Percentiles rank a stretch among this genome's conserved stretches.
These are phyloP conservation scores for Pistacia vera DNA, from an alignment of 345 rosid genomes.

Conservation along the genomic window DNA sequence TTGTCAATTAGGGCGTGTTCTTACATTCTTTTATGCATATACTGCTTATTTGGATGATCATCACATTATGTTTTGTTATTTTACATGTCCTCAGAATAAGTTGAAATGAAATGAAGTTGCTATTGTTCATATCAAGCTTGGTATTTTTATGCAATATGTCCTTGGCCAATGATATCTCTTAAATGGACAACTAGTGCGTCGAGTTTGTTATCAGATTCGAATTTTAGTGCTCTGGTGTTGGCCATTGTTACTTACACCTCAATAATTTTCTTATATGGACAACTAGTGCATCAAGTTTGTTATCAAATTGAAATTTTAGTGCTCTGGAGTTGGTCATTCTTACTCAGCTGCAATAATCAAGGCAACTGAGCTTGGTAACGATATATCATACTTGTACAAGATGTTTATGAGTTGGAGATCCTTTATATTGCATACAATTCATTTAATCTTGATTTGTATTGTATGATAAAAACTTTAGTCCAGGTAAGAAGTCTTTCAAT, in stretches of 20 bases:
- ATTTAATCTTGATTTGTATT: neutral
- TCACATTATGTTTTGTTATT: neutral
- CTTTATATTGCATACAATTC: neutral
- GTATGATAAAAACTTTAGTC: neutral
- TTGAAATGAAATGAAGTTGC: neutral
- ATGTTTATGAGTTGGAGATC: neutral
- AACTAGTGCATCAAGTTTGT: too few relatives aligned
- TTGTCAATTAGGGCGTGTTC: slow-evolving; percentile 41
- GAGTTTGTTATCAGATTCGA: neutral
- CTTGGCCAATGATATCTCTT: neutral
- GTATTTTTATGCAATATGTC: neutral
- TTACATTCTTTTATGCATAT: slow-evolving; percentile 1
- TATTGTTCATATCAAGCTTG: neutral
- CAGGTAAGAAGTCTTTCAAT: neutral
- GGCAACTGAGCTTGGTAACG: too few relatives aligned
- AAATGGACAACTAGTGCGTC: neutral
- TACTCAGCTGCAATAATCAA: too few relatives aligned
- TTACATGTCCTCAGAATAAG: neutral
- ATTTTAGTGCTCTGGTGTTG: neutral
- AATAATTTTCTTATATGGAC: too few relatives aligned
- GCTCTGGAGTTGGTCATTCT: too few relatives aligned
- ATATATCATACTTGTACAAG: neutral
- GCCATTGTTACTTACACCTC: neutral
- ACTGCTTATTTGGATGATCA: neutral
- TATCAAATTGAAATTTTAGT: neutral